phyloP scores from a whole-genome alignment of 106 monocot species.

The Dioscorea dumetorum region DNA sequence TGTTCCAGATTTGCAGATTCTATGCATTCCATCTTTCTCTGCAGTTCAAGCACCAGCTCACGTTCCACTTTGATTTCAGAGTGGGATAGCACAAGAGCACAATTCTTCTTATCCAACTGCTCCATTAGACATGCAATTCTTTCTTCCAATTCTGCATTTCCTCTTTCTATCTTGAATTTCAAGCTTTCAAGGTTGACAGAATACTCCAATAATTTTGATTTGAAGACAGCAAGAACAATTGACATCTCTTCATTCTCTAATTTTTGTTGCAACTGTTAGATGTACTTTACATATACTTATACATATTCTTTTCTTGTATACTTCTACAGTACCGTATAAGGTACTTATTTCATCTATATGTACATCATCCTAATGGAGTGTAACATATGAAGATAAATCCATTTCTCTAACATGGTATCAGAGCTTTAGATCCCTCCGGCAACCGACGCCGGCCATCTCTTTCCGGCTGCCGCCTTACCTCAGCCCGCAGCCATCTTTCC shows the following conservation, averaged over 20 bases:
- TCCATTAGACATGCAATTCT: conserved; percentile 22
- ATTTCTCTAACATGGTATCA: too few relatives aligned
- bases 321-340: too few relatives aligned
- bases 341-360: too few relatives aligned
- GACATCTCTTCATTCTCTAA: conserved; percentile 44
- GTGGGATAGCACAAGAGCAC: conserved; percentile 21
- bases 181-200: conserved; percentile 13
- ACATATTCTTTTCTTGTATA: too few relatives aligned
- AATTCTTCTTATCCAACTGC: conserved; percentile 33
- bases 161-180: conserved; percentile 13
- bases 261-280: conserved; percentile 43
- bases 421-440: too few relatives aligned
- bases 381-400: too few relatives aligned
- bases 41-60: conserved; percentile 12
- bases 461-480: too few relatives aligned
- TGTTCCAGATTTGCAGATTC: conserved; percentile 23
- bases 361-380: too few relatives aligned
- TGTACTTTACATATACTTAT: too few relatives aligned
- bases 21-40: conserved; percentile 25
- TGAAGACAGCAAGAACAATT: conserved; percentile 20
- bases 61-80: conserved; percentile 7
- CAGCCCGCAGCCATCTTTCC: too few relatives aligned
- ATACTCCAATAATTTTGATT: conserved; percentile 40
- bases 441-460: too few relatives aligned
- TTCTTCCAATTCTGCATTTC: conserved; percentile 8